Conservation (phyloP, 805 yeast genomes). For the Hanseniaspora vineae region DNA sequence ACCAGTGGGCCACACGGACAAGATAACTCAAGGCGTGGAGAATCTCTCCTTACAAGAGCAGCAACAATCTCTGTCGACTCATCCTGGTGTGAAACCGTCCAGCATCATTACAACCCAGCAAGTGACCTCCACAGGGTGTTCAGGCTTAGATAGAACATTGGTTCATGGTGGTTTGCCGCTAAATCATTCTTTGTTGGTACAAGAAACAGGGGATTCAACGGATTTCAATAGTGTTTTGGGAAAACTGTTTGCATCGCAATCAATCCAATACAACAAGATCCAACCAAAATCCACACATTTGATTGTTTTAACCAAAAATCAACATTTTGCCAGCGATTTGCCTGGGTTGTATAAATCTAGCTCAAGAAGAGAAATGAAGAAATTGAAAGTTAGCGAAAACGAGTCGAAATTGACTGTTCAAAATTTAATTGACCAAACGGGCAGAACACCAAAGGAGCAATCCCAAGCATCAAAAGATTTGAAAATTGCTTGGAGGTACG, state of each 20-base stretch:
- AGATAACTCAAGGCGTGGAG: too few species aligned
- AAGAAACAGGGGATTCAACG: constrained; percentile 65
- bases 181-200: constrained; percentile 56
- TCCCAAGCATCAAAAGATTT: constrained; percentile 30
- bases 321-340: constrained; percentile 50
- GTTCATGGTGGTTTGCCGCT: constrained; percentile 80
- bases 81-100: constrained; percentile 68
- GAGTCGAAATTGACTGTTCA: constrained; percentile 57
- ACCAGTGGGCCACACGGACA: too few species aligned
- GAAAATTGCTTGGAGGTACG: constrained; percentile 93
- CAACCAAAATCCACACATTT: constrained; percentile 36
- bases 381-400: constrained; percentile 39
- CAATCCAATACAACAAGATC: constrained; percentile 50
- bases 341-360: constrained; percentile 72
- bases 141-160: constrained; percentile 60
- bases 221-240: constrained; percentile 67
- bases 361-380: constrained; percentile 47
- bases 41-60: not conserved
- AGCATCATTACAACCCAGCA: constrained; percentile 53
- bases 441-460: not conserved
- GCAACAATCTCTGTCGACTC: constrained; percentile 3
- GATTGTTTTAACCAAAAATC: constrained; percentile 47
- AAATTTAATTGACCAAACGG: constrained; percentile 35
- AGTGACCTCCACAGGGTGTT: constrained; percentile 68
- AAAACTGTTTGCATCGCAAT: constrained; percentile 65